A percentile compares a stretch with the other conserved stretches of the same genome.
Conservation (phyloP, 192 early-diverging fungal species). For the Coemansia asiatica region DNA sequence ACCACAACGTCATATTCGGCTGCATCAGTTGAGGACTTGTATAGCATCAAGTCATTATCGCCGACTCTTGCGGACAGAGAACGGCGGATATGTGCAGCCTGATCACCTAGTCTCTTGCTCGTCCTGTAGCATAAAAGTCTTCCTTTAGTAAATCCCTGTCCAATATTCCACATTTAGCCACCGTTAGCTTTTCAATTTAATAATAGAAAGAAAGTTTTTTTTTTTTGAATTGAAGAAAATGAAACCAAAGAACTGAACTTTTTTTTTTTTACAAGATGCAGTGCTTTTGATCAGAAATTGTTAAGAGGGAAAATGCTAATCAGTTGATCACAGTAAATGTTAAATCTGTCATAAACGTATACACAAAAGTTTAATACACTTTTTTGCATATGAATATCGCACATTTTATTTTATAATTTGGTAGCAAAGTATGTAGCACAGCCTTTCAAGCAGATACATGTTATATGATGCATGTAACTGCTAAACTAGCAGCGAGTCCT, state of each 20-base stretch:
- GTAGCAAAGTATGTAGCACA: background rate
- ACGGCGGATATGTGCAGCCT: background rate
- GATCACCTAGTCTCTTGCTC: background rate
- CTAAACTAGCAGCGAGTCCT: no score
- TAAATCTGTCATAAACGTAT: background rate
- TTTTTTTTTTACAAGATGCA: background rate
- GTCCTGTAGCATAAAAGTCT: background rate
- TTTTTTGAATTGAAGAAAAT: background rate
- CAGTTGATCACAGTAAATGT: no score
- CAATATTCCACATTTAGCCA: background rate
- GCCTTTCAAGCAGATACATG: background rate
- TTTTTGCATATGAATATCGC: background rate
- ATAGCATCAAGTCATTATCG: conserved; percentile 12
- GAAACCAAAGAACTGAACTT: background rate
- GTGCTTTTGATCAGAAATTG: no score
- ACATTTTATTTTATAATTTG: background rate
- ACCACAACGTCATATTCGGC: conserved; percentile 70
- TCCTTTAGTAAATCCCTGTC: background rate
- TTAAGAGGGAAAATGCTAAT: no score
- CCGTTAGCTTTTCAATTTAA: background rate
- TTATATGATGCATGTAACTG: background rate
- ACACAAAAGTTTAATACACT: background rate
- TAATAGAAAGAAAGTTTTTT: background rate
- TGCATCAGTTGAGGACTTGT: conserved; percentile 13
- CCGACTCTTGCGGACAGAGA: background rate